phyloP scores from a whole-genome alignment of 495 filamentous ascomycete species.

The Evansstolkia leycettana region DNA sequence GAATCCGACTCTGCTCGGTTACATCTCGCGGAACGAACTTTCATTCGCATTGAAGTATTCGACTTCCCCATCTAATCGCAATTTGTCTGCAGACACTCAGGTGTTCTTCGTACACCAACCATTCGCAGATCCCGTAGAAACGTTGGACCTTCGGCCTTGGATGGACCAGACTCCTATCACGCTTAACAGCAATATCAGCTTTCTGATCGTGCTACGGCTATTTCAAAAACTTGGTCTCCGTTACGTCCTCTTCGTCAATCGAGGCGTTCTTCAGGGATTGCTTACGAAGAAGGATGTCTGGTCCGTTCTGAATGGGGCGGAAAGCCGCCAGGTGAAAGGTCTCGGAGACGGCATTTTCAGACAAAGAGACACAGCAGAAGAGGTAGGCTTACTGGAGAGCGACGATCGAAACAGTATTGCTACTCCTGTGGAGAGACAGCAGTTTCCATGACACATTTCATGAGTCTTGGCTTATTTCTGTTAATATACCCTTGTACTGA shows the following conservation, averaged over 20 bases:
- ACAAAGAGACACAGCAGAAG: conserved; percentile 31
- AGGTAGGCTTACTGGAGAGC: conserved; percentile 36
- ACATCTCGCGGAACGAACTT: conserved; percentile 87
- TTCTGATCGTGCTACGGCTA: conserved; percentile 75
- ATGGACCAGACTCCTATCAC: conserved; percentile 98
- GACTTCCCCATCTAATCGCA: conserved; percentile 31
- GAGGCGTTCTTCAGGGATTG: conserved; percentile 70
- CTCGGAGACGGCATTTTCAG: conserved; percentile 22
- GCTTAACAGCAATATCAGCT: conserved; percentile 56
- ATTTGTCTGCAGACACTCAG: conserved; percentile 57
- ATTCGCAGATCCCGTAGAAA: conserved; percentile 63
- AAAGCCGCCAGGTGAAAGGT: conserved; percentile 37
- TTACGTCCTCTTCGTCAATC: conserved; percentile 78
- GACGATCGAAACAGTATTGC: conserved; percentile 28
- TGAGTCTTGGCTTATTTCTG: not conserved
- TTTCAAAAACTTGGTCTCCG: conserved; percentile 88
- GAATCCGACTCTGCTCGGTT: conserved; percentile 65
- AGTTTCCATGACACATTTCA: conserved; percentile 15
- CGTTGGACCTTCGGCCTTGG: conserved; percentile 83
- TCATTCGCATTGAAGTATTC: conserved; percentile 57
- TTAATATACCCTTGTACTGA: too few species aligned
- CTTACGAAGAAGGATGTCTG: conserved; percentile 98
- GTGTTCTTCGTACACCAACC: conserved; percentile 76
- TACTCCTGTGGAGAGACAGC: conserved; percentile 24
- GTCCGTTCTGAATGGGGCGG: conserved; percentile 75